Base-by-base conservation (phyloP, 306 rosid species). In the Quillaja saponaria region DNA sequence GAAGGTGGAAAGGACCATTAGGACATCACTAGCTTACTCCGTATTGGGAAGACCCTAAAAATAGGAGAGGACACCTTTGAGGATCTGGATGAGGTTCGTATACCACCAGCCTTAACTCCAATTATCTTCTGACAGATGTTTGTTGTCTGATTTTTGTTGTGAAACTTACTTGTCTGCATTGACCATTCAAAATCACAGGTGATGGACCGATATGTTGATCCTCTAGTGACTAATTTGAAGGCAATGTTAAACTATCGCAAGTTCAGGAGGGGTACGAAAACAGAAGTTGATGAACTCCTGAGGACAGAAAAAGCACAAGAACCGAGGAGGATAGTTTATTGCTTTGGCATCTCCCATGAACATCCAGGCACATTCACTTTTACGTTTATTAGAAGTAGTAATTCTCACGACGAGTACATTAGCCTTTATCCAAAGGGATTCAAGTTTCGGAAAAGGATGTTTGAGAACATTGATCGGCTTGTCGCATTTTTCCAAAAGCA, bases 1-100 rank as follows among this genome's bases (percentile, higher is more conserved):
- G 99, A 92, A 78, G 96, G 99, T 78, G 99, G 99, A 65, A 92
- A 92, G 87, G 99, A 89, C 58, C 95, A 83, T 73, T 89, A 78
- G 81, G 99, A 92, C 76, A 89, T 92, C 62, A 87, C 99, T 16
- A 89, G 99, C 80, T 83, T 92, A 61, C 90, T 92, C 25, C 95
- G 95, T 48, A 83, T 92, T 13, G 99, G 99, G 70, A 92, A 89
- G 91, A 89, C 97, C 11, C 79, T 92, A 61, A 92, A 87, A 85
- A 86, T 89, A 72, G 99, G 99, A 50, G 99, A 92, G 67, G 99
- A 92, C 81, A 89, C 95, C 63, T 92, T 92, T 66, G 99, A 92
- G 81, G 99, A 92, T 77, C 76, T 92, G 69, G 99, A 92, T 55
- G 99, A 92, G 96, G 99, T 92, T 31, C 69, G 85, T 64, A 20